Evolutionary conservation across 2,329 filamentous ascomycete genomes (phyloP).

Genomic region (Cucurbitaria berberidis): DNA sequence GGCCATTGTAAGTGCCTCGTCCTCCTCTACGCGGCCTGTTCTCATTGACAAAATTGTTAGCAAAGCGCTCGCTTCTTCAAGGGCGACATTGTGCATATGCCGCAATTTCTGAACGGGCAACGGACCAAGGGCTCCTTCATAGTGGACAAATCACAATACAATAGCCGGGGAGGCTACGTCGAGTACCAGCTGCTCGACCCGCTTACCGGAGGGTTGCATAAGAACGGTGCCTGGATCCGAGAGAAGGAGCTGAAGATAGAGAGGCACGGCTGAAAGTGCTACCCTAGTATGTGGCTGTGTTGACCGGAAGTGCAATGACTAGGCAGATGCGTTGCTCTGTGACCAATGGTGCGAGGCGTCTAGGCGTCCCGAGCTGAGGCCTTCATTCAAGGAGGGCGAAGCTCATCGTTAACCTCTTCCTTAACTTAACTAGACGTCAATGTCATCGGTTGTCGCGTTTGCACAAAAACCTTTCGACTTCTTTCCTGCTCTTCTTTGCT

Average conservation of each 20-base stretch:
- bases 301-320: constrained; percentile 12
- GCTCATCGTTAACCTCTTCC: too few relatives aligned
- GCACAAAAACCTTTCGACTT: constrained; percentile 6
- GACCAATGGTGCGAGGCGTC: constrained; percentile 28
- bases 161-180: constrained; percentile 19
- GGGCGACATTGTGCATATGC: constrained; percentile 37
- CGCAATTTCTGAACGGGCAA: constrained; percentile 20
- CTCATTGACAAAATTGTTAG: constrained; percentile 18
- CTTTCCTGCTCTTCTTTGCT: constrained; percentile 10
- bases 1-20: constrained; percentile 15
- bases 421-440: too few relatives aligned
- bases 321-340: constrained; percentile 20
- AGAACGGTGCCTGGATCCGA: constrained; percentile 34
- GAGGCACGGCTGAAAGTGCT: constrained; percentile 19
- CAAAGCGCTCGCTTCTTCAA: constrained; percentile 30
- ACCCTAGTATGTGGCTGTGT: constrained; percentile 32
- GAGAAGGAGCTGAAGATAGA: constrained; percentile 34
- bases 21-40: background rate
- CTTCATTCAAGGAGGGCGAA: constrained; percentile 13
- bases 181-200: constrained; percentile 39
- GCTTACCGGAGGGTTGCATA: constrained; percentile 20
- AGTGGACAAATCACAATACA: constrained; percentile 17
- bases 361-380: constrained; percentile 21
- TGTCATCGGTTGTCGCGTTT: constrained; percentile 16
- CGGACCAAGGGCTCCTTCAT: constrained; percentile 31